Percentiles rank a stretch among this genome's conserved stretches.
These are phyloP conservation scores for Kodamaea plutei DNA, from an alignment of 1,139 yeast species.

Conservation along the genomic window DNA sequence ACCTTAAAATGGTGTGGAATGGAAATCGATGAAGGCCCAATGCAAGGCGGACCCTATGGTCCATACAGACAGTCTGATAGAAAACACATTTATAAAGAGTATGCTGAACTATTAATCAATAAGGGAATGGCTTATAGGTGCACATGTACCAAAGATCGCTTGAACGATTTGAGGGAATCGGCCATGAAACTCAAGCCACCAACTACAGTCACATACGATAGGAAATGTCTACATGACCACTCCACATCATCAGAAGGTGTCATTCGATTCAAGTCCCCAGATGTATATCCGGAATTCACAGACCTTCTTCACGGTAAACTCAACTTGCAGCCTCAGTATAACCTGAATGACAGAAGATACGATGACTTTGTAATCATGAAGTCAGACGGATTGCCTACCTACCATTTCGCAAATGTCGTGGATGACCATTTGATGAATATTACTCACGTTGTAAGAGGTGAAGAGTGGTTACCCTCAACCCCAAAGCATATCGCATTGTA, in stretches of 20 bases:
- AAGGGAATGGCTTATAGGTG: conserved; percentile 81
- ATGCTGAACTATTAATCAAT: conserved; percentile 54
- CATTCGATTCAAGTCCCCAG: conserved; percentile 70
- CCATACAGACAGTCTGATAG: conserved; percentile 88
- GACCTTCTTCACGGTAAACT: conserved; percentile 78
- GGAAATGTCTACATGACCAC: conserved; percentile 51
- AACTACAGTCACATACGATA: conserved; percentile 86
- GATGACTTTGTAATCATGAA: conserved; percentile 89
- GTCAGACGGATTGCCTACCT: conserved; percentile 92
- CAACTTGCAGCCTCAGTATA: conserved; percentile 76
- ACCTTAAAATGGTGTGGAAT: conserved; percentile 77
- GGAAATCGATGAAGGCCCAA: conserved; percentile 78
- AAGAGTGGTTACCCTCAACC: conserved; percentile 95
- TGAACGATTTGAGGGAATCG: conserved; percentile 60
- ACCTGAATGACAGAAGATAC: conserved; percentile 63
- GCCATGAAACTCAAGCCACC: conserved; percentile 80
- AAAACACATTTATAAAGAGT: conserved; percentile 53
- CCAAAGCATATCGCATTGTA: conserved; percentile 91
- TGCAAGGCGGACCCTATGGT: conserved; percentile 58
- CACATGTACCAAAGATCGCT: conserved; percentile 78
- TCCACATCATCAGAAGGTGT: conserved; percentile 28
- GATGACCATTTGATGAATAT: conserved; percentile 92
- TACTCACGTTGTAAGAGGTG: conserved; percentile 94
- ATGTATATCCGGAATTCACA: conserved; percentile 55
- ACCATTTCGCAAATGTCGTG: conserved; percentile 92